These are phyloP conservation scores for Azolla pinnata DNA, from an alignment of 75 land plant species.

Conservation along the genomic window DNA sequence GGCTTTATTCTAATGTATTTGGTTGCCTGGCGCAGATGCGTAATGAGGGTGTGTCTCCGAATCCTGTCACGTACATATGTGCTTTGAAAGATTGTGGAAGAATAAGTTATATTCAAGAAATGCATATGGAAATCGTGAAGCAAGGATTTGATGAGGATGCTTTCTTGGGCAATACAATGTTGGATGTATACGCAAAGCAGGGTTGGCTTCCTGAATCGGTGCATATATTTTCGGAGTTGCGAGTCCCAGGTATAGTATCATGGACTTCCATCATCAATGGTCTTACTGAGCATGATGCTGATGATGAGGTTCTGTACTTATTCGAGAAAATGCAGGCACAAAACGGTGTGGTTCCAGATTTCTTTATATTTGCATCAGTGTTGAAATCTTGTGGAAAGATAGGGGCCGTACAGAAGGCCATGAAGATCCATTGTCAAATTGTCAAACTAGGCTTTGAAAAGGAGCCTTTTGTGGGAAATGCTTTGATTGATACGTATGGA, in stretches of 20 bases:
- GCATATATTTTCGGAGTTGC: too few species aligned
- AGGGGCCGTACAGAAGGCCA: constrained; percentile 4
- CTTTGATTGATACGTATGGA: constrained; percentile 12
- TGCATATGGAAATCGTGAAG: too few species aligned
- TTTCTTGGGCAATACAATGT: too few species aligned
- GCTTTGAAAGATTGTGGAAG: constrained; percentile 12
- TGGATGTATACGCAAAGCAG: too few species aligned
- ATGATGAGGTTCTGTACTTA: too few species aligned
- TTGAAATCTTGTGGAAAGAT: constrained; percentile 12
- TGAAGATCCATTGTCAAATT: constrained; percentile 1
- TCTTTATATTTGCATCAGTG: neutral
- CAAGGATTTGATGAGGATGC: too few species aligned
- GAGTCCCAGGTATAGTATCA: too few species aligned
- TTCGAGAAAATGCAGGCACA: too few species aligned
- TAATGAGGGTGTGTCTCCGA: neutral
- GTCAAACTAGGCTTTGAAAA: neutral
- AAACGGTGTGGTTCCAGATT: neutral
- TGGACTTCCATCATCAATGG: too few species aligned
- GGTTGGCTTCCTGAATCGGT: too few species aligned
- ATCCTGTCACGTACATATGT: neutral
- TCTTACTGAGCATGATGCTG: too few species aligned
- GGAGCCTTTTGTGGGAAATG: constrained; percentile 2
- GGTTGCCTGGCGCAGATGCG: neutral
- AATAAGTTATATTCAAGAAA: too few species aligned
- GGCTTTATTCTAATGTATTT: constrained; percentile 18